Percentiles rank a stretch among this genome's conserved stretches.
Evolutionary conservation across 2,329 filamentous ascomycete genomes (phyloP).

Genomic region (Alternaria postmessia): DNA sequence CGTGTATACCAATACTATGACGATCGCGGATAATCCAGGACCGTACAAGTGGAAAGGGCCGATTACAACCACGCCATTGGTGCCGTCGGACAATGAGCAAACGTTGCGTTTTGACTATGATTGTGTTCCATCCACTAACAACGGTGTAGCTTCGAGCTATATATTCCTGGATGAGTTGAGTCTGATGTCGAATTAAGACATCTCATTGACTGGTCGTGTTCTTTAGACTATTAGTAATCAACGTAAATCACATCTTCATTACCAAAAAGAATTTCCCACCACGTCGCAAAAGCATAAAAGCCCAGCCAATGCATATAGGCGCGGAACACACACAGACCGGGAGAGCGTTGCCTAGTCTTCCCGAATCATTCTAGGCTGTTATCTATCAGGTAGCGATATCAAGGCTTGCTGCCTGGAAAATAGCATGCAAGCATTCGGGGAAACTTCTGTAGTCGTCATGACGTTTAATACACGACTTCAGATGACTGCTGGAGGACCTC

Average conservation of each 20-base stretch:
- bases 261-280: too few relatives aligned
- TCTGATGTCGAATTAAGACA: too few relatives aligned
- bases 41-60: too few relatives aligned
- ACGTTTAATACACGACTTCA: neutral
- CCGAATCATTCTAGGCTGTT: neutral
- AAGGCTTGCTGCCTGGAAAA: neutral
- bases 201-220: too few relatives aligned
- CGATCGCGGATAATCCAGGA: too few relatives aligned
- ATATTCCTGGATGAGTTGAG: too few relatives aligned
- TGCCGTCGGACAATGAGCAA: neutral
- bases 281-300: neutral
- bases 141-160: too few relatives aligned
- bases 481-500: neutral
- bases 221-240: too few relatives aligned
- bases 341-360: neutral
- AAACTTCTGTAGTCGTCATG: neutral
- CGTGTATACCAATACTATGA: too few relatives aligned
- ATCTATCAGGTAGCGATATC: neutral
- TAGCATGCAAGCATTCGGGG: fast-evolving
- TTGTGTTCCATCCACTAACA: too few relatives aligned
- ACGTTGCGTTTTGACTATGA: neutral
- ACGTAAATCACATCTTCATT: too few relatives aligned
- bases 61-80: neutral
- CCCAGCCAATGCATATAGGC: too few relatives aligned
- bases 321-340: neutral